Conservation (phyloP, 768 basidiomycete species). For the Russula earlei region DNA sequence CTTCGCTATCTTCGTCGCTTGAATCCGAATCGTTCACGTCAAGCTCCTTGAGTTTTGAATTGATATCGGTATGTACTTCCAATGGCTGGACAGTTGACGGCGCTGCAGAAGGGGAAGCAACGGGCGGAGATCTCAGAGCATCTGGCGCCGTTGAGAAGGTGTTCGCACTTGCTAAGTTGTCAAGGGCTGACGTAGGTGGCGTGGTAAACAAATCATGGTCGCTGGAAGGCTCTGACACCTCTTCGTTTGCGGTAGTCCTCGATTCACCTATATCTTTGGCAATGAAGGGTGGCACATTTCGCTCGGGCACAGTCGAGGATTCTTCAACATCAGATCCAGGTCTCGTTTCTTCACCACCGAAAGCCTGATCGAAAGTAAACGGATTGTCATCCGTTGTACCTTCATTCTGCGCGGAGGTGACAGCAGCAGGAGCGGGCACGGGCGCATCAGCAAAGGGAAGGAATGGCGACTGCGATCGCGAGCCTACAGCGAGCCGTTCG, state of each 20-base stretch:
- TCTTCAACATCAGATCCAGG: conserved; percentile 6
- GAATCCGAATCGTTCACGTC: conserved; percentile 46
- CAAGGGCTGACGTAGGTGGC: conserved; percentile 40
- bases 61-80: conserved; percentile 37
- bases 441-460: conserved; percentile 37
- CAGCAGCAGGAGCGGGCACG: conserved; percentile 21
- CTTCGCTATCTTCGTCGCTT: conserved; percentile 34
- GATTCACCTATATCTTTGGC: background rate
- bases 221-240: conserved; percentile 28
- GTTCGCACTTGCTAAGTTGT: background rate
- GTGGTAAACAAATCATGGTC: conserved; percentile 54
- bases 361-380: conserved; percentile 38
- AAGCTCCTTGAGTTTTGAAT: conserved; percentile 45
- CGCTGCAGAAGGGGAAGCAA: background rate
- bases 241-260: background rate
- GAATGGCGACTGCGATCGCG: conserved; percentile 49
- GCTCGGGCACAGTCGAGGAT: background rate
- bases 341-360: conserved; percentile 16
- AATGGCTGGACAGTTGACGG: background rate
- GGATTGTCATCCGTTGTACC: conserved; percentile 33
- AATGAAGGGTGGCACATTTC: background rate
- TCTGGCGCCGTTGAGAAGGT: conserved; percentile 9
- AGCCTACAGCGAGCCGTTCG: conserved; percentile 48
- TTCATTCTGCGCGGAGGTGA: conserved; percentile 3
- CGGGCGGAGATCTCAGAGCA: conserved; percentile 2